Conservation (phyloP, 2,329 filamentous ascomycete genomes). For the Hirsutella minnesotensis region DNA sequence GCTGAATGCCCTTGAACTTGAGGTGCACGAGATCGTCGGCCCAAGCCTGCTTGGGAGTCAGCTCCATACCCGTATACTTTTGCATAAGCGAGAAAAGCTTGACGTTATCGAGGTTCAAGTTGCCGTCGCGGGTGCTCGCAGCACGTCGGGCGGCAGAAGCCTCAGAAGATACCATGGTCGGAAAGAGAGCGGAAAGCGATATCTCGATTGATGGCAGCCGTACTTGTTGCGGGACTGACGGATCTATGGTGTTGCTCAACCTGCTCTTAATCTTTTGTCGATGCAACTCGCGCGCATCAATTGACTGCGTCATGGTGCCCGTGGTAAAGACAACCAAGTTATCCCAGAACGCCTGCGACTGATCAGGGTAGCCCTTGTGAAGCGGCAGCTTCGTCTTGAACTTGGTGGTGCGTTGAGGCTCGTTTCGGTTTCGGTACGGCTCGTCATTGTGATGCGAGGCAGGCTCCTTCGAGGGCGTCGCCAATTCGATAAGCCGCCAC, state of each 20-base stretch:
- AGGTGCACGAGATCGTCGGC: slow-evolving; percentile 47
- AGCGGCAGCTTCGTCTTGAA: slow-evolving; percentile 30
- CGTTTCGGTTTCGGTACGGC: slow-evolving; percentile 13
- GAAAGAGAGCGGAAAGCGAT: slow-evolving; percentile 34
- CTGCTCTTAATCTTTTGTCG: slow-evolving; percentile 29
- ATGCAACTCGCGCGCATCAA: slow-evolving; percentile 36
- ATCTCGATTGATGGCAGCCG: slow-evolving; percentile 36
- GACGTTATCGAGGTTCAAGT: slow-evolving; percentile 4
- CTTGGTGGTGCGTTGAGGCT: slow-evolving; percentile 12
- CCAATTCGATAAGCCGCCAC: slow-evolving; percentile 67
- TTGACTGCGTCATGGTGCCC: slow-evolving; percentile 37
- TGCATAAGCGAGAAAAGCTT: slow-evolving; percentile 13
- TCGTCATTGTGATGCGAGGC: slow-evolving; percentile 6
- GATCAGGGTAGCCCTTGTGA: slow-evolving; percentile 28
- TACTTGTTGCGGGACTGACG: slow-evolving; percentile 28
- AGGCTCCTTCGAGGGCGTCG: slow-evolving; percentile 14
- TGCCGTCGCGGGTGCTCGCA: slow-evolving; percentile 3
- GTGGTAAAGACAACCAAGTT: slow-evolving; percentile 37
- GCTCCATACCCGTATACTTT: slow-evolving; percentile 8
- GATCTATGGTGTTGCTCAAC: slow-evolving; percentile 20
- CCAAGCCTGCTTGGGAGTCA: slow-evolving; percentile 32
- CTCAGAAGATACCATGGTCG: slow-evolving; percentile 18
- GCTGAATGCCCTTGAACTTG: slow-evolving; percentile 37
- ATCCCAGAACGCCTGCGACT: slow-evolving; percentile 39
- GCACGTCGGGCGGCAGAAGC: slow-evolving; percentile 7